Percentiles rank a stretch among this genome's conserved stretches.
Evolutionary conservation across 345 rosid genomes (phyloP).

Genomic region (Gossypium thurberi): DNA sequence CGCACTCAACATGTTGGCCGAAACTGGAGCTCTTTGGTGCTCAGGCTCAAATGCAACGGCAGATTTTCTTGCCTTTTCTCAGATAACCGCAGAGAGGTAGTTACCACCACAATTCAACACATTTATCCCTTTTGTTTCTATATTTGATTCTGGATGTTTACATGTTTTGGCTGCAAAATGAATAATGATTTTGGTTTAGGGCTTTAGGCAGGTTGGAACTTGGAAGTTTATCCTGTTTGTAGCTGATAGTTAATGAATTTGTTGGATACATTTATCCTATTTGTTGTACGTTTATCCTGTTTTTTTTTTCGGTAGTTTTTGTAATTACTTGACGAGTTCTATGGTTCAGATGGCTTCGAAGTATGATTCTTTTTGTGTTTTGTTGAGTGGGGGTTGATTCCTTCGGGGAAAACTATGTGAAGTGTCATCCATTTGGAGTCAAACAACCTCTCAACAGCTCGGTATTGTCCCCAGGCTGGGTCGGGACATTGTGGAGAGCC

Average conservation of each 20-base stretch:
- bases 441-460: no score
- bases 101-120: not conserved
- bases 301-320: not conserved
- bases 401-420: no score
- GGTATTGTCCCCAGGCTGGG: no score
- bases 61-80: constrained; percentile 71
- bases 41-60: constrained; percentile 39
- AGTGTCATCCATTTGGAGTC: no score
- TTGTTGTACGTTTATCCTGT: no score
- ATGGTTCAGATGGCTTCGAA: not conserved
- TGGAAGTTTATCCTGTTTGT: not conserved
- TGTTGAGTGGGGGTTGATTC: no score
- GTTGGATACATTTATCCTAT: no score
- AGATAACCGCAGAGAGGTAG: constrained; percentile 58
- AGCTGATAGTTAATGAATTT: not conserved
- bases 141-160: not conserved
- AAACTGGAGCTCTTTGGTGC: constrained; percentile 37
- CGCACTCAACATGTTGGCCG: constrained; percentile 15
- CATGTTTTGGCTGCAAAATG: not conserved
- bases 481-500: no score
- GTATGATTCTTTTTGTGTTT: not conserved
- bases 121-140: not conserved
- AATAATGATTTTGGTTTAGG: not conserved
- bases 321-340: not conserved
- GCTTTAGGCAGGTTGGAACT: not conserved